Evolutionary conservation across 345 rosid species (phyloP).

Genomic region (Atalantia buxifolia): DNA sequence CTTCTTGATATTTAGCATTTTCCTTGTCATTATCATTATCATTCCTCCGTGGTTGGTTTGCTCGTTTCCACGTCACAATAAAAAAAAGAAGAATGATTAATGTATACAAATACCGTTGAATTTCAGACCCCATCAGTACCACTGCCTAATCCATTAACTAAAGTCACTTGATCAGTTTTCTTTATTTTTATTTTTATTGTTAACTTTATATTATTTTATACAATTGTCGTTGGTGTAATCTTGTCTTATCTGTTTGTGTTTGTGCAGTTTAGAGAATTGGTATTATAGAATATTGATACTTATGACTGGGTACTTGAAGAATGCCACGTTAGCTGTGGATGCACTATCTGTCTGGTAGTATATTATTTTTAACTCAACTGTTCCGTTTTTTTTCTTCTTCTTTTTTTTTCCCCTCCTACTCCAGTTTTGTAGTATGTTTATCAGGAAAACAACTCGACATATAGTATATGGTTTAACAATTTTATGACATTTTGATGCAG

Average conservation of each 20-base stretch:
- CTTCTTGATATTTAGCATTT: too few relatives aligned
- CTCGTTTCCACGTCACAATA: too few relatives aligned
- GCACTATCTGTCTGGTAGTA: constrained; percentile 57
- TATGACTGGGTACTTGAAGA: constrained; percentile 58
- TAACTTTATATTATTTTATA: too few relatives aligned
- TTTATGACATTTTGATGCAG: constrained; percentile 16
- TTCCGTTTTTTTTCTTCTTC: neutral
- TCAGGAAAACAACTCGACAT: too few relatives aligned
- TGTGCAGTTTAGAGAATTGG: constrained; percentile 68
- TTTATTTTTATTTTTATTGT: too few relatives aligned
- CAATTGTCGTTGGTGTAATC: too few relatives aligned
- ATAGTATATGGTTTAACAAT: too few relatives aligned
- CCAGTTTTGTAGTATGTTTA: too few relatives aligned
- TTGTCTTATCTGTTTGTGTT: neutral
- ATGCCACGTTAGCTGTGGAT: constrained; percentile 56
- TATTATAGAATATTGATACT: constrained; percentile 64
- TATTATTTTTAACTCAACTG: neutral
- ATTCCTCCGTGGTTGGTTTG: neutral
- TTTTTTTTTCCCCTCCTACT: neutral
- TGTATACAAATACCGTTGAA: too few relatives aligned
- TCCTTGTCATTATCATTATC: neutral
- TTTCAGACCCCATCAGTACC: neutral
- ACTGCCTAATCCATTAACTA: neutral
- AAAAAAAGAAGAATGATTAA: too few relatives aligned
- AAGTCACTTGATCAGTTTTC: neutral